Evolutionary conservation across 225 moss, liverwort and hornwort genomes (phyloP).

Genomic region (Thuidium tamariscinum): DNA sequence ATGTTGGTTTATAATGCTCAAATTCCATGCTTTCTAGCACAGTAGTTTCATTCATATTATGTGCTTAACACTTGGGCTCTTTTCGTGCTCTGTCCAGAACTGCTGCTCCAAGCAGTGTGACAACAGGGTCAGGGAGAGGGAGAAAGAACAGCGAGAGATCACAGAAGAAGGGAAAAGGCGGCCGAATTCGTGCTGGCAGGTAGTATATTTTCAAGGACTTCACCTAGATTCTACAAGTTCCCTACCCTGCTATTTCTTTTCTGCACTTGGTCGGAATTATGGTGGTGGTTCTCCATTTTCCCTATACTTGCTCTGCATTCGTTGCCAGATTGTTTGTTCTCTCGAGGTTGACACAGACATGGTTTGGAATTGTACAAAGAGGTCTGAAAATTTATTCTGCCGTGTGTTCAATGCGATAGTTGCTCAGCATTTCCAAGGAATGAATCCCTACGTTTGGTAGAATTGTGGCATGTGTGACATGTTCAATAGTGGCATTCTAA

Average conservation of each 20-base stretch:
- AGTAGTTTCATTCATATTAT: neutral
- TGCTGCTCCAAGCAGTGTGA: slow-evolving; percentile 34
- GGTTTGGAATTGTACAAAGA: neutral
- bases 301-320: neutral
- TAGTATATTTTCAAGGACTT: neutral
- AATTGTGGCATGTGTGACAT: neutral
- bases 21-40: neutral
- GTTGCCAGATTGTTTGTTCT: neutral
- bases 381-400: neutral
- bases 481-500: neutral
- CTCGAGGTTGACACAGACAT: neutral
- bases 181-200: slow-evolving; percentile 90
- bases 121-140: slow-evolving; percentile 46
- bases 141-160: slow-evolving; percentile 38
- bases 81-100: slow-evolving; percentile 13
- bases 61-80: neutral
- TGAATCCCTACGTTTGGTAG: neutral
- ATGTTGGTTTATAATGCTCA: neutral
- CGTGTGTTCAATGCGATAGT: neutral
- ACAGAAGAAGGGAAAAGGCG: slow-evolving; percentile 59
- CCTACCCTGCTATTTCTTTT: neutral
- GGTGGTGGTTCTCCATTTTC: neutral
- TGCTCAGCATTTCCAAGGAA: neutral
- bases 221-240: neutral
- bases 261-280: neutral